Conservation (phyloP, 768 basidiomycete species). For the Phlebiopsis gigantea region DNA sequence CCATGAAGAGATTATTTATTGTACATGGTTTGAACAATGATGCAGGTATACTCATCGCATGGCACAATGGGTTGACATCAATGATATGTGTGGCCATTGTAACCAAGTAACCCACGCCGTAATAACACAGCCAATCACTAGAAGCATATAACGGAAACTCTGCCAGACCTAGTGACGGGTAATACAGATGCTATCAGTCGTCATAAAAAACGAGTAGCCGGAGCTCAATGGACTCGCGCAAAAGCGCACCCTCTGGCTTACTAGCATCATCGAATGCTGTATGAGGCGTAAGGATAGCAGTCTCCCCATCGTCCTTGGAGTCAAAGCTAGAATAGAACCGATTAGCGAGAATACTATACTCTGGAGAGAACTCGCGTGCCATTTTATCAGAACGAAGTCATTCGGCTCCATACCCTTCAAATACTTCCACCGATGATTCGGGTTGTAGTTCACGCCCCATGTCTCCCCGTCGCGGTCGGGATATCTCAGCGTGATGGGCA, state of each 20-base stretch:
- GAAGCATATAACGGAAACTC: no score
- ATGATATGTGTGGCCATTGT: no score
- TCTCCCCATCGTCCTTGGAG: conserved; percentile 33
- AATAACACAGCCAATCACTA: no score
- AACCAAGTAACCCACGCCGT: no score
- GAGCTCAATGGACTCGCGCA: conserved; percentile 57
- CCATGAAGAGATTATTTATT: no score
- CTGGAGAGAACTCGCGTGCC: conserved; percentile 23
- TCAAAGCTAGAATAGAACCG: conserved; percentile 26
- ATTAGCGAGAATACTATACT: conserved; percentile 1
- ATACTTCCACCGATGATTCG: conserved; percentile 41
- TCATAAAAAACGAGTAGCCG: conserved; percentile 63
- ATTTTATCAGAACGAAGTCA: conserved; percentile 45
- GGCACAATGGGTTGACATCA: no score
- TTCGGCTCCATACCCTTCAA: conserved; percentile 37
- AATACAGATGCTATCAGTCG: conserved; percentile 2
- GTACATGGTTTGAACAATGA: no score
- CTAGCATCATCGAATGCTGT: conserved; percentile 52
- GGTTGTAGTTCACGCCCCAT: conserved; percentile 32
- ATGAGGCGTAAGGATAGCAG: conserved; percentile 56
- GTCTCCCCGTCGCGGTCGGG: conserved; percentile 42
- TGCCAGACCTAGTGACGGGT: no score
- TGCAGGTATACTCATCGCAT: no score
- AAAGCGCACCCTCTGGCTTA: conserved; percentile 43
- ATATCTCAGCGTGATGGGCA: conserved; percentile 33